Evolutionary conservation across 495 filamentous ascomycete species (phyloP), one percentile per base, ranked within the genome.

Genomic region (Rhizodiscina lignyota): DNA sequence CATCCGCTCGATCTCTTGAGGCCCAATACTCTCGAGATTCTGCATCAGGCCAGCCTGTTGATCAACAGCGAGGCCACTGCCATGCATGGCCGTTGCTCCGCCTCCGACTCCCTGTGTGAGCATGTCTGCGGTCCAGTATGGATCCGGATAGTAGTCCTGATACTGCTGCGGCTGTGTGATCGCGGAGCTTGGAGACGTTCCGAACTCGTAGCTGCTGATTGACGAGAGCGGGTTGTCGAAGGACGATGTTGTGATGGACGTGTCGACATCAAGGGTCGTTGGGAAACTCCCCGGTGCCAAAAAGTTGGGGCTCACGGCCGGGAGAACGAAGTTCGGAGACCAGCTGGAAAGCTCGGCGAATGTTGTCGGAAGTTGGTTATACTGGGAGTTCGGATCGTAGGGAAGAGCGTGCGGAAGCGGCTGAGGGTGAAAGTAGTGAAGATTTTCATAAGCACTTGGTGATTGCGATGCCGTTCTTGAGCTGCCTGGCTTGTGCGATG

Each of bases 21-120:
- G 37, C 12, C 54, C 57, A 18, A 50, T 42, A 0, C 50, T 54
- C 38, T 59, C 54, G 21, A 62, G 45, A 6, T 13, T 41, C 8
- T 54, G 47, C 46, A 62, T 53, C n/a, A 62, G 43, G 40, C 60
- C 53, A 35, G 51, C 37, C 32, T 60, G 57, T 34, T 62, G 55
- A 20, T 44, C 38, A 13, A 50, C 45, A 23, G 45, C 58, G 28
- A 62, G 36, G 12, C 57, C 54, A 23, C 37, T 26, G 20, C 38
- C 24, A 18, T 18, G 5, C 13, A 19, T 18, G 30, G 21, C 34
- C 37, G 18, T 29, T 18, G 17, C 19, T 12, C 28, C 19, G 37
- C 30, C 10, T 11, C 17, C 30, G 10, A 18, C 10, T 45, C 27
- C 45, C 32, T 39, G 40, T 21, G 13, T 21, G 40, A 21, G 18